Evolutionary conservation across 768 basidiomycete genomes (phyloP), one percentile per base, ranked within the genome.

Genomic region (Tricholoma terreum): DNA sequence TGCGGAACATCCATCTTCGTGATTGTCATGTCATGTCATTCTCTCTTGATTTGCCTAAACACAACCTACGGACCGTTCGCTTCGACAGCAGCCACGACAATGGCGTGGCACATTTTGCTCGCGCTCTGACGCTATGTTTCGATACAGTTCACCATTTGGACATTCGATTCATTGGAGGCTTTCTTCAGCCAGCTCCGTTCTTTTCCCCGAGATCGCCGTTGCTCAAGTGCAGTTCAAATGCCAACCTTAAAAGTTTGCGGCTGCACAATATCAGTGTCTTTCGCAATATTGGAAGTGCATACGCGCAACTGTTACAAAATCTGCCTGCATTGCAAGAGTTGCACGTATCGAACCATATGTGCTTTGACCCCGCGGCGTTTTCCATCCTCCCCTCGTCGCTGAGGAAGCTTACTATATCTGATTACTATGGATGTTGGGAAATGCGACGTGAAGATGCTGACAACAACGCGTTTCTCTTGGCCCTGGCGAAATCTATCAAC

Each of bases 211-310:
- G 40, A 22, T 21, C 56, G 15, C 34, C 50, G 5, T 22, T 40
- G 31, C 27, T 56, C 6, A 34, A 54, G 17, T 35, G 59, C 14
- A 33, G 52, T 10, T 55, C 40, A 38, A 59, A 35, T 40, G 57
- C 56, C 4, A 62, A 34, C 54, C 55, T 71, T n/a, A 58, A 58
- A 27, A 65, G 56, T 8, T 62, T 71, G 27, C 65, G 67, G 14
- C 58, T 71, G 24, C 67, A 71, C 50, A 71, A 71, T 42, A 56
- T 69, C 54, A 68, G 67, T 40, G 63, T 71, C 21, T 63, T 68
- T 38, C 63, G 58, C 52, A 58, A 69, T 21, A 52, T 65, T 33
- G 48, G 60, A 31, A 68, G 62, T 6, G 64, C 61, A 33, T 69
- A 66, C 52, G 60, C 63, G 6, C 61, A 65, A 19, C 54, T 69